Percentiles rank a stretch among this genome's conserved stretches.
These are phyloP conservation scores for Pichia thaimueangensis DNA, from an alignment of 805 yeast genomes.

Conservation along the genomic window DNA sequence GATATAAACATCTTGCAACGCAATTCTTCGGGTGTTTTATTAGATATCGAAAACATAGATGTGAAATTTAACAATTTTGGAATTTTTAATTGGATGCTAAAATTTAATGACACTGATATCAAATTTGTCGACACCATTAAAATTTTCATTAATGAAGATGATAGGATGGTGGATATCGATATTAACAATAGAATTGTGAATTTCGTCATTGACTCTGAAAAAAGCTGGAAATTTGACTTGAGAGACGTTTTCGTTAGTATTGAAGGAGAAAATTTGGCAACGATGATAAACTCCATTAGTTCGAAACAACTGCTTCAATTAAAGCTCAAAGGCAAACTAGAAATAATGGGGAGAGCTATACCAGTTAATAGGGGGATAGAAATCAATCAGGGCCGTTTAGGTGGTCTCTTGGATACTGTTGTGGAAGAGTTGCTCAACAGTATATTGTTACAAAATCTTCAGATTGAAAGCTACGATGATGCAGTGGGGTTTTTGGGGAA, in stretches of 20 bases:
- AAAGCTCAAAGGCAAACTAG: not conserved
- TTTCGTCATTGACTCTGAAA: not conserved
- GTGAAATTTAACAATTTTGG: not conserved
- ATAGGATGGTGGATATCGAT: not conserved
- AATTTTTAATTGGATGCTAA: constrained; percentile 1
- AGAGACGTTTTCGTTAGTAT: not conserved
- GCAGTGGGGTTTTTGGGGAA: constrained; percentile 4
- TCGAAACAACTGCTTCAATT: no score
- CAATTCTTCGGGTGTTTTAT: not conserved
- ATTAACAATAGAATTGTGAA: not conserved
- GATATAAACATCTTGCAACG: not conserved
- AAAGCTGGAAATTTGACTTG: not conserved
- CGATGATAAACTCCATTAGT: not conserved
- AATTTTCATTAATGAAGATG: not conserved
- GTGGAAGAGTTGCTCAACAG: not conserved
- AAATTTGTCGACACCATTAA: constrained; percentile 1
- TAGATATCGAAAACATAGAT: not conserved
- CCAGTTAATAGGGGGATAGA: constrained; percentile 3
- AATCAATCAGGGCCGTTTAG: not conserved
- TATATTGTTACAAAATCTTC: not conserved
- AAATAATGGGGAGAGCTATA: not conserved
- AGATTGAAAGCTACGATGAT: constrained; percentile 2
- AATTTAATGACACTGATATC: not conserved
- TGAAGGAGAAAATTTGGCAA: not conserved
- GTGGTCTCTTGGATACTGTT: not conserved